phyloP scores from a whole-genome alignment of 2,329 filamentous ascomycete genomes.

The Gremmenia infestans region DNA sequence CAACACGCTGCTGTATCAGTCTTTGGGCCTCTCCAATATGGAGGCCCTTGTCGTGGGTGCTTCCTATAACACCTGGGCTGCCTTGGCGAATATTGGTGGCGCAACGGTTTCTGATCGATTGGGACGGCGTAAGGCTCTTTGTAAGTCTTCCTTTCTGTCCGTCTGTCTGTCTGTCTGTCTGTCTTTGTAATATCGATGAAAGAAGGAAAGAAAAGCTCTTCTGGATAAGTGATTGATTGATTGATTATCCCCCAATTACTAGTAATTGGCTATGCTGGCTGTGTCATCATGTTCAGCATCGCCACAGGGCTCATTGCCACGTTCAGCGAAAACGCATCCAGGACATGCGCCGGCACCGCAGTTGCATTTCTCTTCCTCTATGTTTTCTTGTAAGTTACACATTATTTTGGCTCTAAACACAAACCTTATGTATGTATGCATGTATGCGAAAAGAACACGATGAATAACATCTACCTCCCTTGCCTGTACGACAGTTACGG shows the following conservation, averaged over 20 bases:
- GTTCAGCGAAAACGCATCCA: slow-evolving; percentile 5
- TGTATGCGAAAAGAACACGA: too few species aligned
- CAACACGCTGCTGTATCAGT: slow-evolving; percentile 12
- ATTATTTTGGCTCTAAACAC: not conserved
- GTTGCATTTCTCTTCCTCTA: slow-evolving; percentile 13
- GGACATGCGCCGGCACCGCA: slow-evolving; percentile 4
- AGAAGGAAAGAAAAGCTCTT: too few species aligned
- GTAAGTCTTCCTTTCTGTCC: not conserved
- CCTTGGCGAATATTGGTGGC: slow-evolving; percentile 8
- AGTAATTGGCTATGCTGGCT: slow-evolving; percentile 8
- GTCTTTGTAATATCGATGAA: too few species aligned
- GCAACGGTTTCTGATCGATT: slow-evolving; percentile 8
- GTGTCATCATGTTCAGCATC: slow-evolving; percentile 7
- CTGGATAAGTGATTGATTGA: not conserved
- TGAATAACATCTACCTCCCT: not conserved
- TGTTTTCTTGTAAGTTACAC: slow-evolving; percentile 5
- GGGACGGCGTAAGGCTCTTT: slow-evolving; percentile 6
- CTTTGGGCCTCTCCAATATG: slow-evolving; percentile 7
- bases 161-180: too few species aligned
- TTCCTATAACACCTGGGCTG: slow-evolving; percentile 12
- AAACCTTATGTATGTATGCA: not conserved
- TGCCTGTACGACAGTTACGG: slow-evolving; percentile 4
- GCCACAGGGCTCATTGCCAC: slow-evolving; percentile 11
- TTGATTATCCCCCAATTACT: not conserved
- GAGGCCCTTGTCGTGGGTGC: slow-evolving; percentile 9